Base-by-base conservation (phyloP, 2,329 filamentous ascomycete species). In the Botrytis galanthina region DNA sequence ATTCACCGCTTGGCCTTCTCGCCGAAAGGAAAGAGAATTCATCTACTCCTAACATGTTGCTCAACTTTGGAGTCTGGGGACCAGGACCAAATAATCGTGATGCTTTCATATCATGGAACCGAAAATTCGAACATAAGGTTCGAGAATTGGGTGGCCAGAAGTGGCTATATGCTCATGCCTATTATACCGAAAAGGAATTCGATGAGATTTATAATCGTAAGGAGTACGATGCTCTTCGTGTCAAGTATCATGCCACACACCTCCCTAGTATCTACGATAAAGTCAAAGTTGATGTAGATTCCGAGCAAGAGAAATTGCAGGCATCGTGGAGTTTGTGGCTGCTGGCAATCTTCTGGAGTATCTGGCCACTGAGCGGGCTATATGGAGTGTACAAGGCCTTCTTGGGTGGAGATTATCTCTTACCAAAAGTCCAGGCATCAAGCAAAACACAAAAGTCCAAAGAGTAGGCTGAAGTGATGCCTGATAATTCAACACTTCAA, bases 121-220 rank as follows among this genome's bases (percentile, higher is more conserved):
- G 91, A 32, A 85, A 85, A 39, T 86, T 97, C 37, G 93, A 97
- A 83, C 83, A 85, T 46, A 91, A 91, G 80, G 88, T 94, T 10
- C 84, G 85, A 62, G 85, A 89, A 75, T 86, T 96, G 2, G 90
- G 90, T 70, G 93, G 93, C 4, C 88, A 91, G 83, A 97, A 97
- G 84, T 96, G 93, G 91, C 84, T 97, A 22, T 97, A 97, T 82
- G 93, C 93, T 4, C 92, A 95, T 78, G 91, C 93, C 0, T 97
- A 94, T 83, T 96, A 96, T 81, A 87, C 88, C 16, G 87, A 92
- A 26, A 83, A 87, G 0, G 89, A 92, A 78, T 93, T 93, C 82
- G 91, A 90, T 87, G 78, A 83, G 37, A 85, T 90, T 51, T 93
- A 93, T 80, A 84, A 87, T 61, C 82, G 83, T 48, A 78, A 80